These are phyloP conservation scores for Grosmannia serpens DNA, from an alignment of 2,329 filamentous ascomycete genomes.

Conservation along the genomic window DNA sequence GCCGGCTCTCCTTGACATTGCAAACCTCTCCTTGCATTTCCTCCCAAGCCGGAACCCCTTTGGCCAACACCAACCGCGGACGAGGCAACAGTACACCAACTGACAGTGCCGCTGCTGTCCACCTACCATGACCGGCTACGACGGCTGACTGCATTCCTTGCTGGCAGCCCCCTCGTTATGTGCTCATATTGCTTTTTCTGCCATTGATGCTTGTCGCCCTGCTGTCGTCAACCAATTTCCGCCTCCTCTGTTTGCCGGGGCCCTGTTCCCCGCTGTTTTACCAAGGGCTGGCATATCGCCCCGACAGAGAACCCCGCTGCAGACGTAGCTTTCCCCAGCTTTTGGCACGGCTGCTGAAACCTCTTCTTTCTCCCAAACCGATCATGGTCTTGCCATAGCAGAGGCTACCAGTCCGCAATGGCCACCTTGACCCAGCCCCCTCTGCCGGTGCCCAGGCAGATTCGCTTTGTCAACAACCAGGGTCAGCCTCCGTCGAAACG, in stretches of 20 bases:
- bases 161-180: too few species aligned
- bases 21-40: too few species aligned
- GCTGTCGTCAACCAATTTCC: too few species aligned
- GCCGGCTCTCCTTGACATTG: too few species aligned
- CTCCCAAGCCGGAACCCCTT: too few species aligned
- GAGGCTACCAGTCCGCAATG: conserved; percentile 24
- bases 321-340: conserved; percentile 1
- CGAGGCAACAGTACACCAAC: too few species aligned
- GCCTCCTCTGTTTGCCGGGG: background rate
- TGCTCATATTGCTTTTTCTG: background rate
- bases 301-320: background rate
- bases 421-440: conserved; percentile 31
- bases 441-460: conserved; percentile 42
- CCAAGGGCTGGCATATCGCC: background rate
- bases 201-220: too few species aligned
- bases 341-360: background rate
- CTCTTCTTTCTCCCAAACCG: conserved; percentile 7
- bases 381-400: conserved; percentile 23
- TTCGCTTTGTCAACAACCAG: conserved; percentile 74
- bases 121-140: too few species aligned
- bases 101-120: too few species aligned
- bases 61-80: too few species aligned
- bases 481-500: conserved; percentile 71
- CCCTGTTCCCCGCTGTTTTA: background rate
- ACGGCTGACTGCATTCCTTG: too few species aligned